Conservation (phyloP, 225 moss, liverwort and hornwort species). For the Straminergon stramineum region DNA sequence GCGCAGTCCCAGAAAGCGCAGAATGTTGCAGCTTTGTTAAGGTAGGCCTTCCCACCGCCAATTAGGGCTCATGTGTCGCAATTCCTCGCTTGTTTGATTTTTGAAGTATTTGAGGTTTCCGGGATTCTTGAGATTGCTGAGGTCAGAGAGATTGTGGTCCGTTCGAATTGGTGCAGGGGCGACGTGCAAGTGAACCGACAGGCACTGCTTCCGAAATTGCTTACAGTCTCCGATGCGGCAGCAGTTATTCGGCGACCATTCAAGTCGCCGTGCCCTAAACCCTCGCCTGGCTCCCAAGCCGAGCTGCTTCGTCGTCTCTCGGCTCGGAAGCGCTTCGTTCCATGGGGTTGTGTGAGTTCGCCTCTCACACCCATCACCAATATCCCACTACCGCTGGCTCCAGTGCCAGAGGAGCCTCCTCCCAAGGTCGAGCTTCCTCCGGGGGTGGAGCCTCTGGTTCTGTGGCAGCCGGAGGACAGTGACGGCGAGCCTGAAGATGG, state of each 20-base stretch:
- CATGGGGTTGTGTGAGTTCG: slow-evolving; percentile 65
- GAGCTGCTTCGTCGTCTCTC: slow-evolving; percentile 81
- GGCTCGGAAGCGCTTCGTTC: slow-evolving; percentile 85
- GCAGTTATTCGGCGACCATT: slow-evolving; percentile 83
- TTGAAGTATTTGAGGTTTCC: background rate
- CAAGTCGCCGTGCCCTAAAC: slow-evolving; percentile 73
- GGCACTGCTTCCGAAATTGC: slow-evolving; percentile 75
- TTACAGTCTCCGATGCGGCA: slow-evolving; percentile 75
- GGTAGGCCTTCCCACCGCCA: background rate
- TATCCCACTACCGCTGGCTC: slow-evolving; percentile 34
- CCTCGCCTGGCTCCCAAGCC: slow-evolving; percentile 36
- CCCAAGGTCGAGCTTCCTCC: slow-evolving; percentile 75
- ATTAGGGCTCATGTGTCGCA: background rate
- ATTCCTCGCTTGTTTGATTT: background rate
- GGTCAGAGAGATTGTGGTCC: background rate
- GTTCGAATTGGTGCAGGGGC: slow-evolving; percentile 43
- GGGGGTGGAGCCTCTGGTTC: slow-evolving; percentile 73
- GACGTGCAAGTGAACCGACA: slow-evolving; percentile 76
- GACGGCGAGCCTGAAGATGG: slow-evolving; percentile 37
- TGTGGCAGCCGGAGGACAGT: slow-evolving; percentile 69
- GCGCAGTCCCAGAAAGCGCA: slow-evolving; percentile 48
- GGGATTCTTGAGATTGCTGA: background rate
- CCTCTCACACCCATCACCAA: slow-evolving; percentile 62
- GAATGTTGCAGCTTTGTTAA: slow-evolving; percentile 55
- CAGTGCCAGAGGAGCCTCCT: slow-evolving; percentile 28